Evolutionary conservation across 2,329 filamentous ascomycete genomes (phyloP), one percentile per base, ranked within the genome.

Genomic region (Tolypocladium tropicale): DNA sequence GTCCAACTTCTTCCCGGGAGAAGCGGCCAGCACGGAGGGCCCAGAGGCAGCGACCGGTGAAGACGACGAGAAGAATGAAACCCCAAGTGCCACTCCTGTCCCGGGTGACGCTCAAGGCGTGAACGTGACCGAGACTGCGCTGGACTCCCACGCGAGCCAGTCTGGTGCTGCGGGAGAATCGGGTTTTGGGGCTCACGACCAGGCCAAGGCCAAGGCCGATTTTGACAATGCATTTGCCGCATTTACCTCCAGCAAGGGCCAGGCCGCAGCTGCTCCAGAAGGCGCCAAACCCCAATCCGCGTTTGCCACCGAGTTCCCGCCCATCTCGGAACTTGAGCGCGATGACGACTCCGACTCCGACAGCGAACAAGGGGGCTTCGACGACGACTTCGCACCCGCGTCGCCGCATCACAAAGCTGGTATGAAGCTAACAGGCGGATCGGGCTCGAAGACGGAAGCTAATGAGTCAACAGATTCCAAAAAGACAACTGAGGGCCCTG

Each of bases 221-320:
- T 94, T 95, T 62, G 90, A 95, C 66, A 85, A 86, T 58, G 90
- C 90, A 2, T 95, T 95, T 74, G 88, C 88, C 48, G 86, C 85
- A 56, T 93, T 94, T 63, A 77, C 78, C 52, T 73, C 77, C 52
- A 78, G 78, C 63, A 81, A 80, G 64, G 71, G 68, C 53, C 77
- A 76, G 58, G 75, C 74, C 54, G 77, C 75, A 57, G 60, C 70
- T 6, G 59, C 66, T 7, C 70, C 72, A 21, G 75, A 76, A n/a
- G 67, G 70, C 12, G 64, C 69, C 39, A 79, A 79, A 59, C 66
- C 73, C 2, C 74, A 75, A 23, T 68, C 79, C 3, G 76, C 72
- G 55, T 88, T 89, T 64, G 80, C 85, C 65, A 79, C 83, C 25
- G 94, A 97, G 68, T 97, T 97, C 67, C 94, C 94, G 34, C 94